These are phyloP conservation scores for Miscanthus sacchariflorus DNA, from an alignment of 202 grass and related monocot species.

Conservation along the genomic window DNA sequence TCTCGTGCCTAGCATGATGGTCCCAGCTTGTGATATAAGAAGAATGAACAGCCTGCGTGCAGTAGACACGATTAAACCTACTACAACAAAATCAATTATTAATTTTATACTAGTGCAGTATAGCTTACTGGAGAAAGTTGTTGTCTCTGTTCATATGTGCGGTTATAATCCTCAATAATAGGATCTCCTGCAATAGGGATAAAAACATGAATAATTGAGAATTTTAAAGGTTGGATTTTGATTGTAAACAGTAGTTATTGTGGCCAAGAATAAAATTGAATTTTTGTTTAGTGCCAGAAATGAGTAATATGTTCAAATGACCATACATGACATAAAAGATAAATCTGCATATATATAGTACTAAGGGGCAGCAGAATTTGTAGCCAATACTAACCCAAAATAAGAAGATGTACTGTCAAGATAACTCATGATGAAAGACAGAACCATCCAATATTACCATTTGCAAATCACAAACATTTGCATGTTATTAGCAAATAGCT, in stretches of 20 bases:
- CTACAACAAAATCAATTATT: background rate
- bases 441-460: background rate
- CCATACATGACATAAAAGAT: background rate
- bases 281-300: background rate
- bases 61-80: background rate
- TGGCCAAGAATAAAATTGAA: background rate
- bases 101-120: background rate
- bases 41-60: slow-evolving; percentile 53
- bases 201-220: background rate
- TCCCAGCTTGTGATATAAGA: slow-evolving; percentile 37
- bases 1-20: slow-evolving; percentile 23
- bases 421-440: background rate
- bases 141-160: slow-evolving; percentile 40
- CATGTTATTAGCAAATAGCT: background rate
- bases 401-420: background rate
- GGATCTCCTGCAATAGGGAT: slow-evolving; percentile 23
- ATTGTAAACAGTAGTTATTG: too few species aligned
- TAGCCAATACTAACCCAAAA: too few species aligned
- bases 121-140: slow-evolving; percentile 37
- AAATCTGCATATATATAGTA: background rate
- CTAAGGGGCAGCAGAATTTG: too few species aligned
- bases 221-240: background rate
- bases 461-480: background rate
- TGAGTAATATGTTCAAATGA: background rate
- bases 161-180: slow-evolving; percentile 40